Base-by-base conservation (phyloP, 768 basidiomycete species). In the Leccinum subgranulosum region DNA sequence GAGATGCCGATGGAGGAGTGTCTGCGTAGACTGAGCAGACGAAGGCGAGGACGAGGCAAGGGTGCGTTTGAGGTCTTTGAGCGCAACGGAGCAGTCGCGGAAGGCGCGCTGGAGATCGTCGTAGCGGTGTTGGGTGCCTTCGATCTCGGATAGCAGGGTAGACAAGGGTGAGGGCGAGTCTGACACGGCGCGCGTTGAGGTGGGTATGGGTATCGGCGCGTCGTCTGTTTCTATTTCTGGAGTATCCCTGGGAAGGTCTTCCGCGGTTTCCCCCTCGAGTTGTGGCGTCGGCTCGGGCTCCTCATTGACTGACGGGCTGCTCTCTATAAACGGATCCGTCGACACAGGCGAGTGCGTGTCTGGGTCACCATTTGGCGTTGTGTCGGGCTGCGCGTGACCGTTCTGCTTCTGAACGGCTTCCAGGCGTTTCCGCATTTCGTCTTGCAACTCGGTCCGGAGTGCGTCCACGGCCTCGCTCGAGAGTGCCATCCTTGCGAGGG, bases 31-130 rank as follows among this genome's bases (percentile, higher is more conserved):
- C 10, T 41, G 39, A 41, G 39, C 39, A 11, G 39, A 41, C 10
- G 39, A 53, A 3, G 60, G 60, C 1, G 58, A 55, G 4, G 60
- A 51, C 2, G 65, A 50, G 7, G 54, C 36, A 10, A 71, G 57
- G 6, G 60, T 58, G 14, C 58, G 66, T 64, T 79, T 81, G 49
- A 92, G 77, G 2, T 81, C 77, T 60, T 84, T 82, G 31, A 92
- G 76, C 3, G 86, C 81, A 10, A 84, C 67, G 60, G 89, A 84
- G 60, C 90, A 91, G 64, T 87, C 86, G 3, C 84, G 80, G 70
- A 90, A 87, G 0, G 82, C 76, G 1, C 77, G 79, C 62, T 87
- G 86, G 2, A 90, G 69, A 15, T 75, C 68, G 47, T 85, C 82
- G 62, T 90, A 90, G 6, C 87, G 83, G 39, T 77, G 73, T 54